Conservation (phyloP, 305 asterid species). For the Ilex paraguariensis region DNA sequence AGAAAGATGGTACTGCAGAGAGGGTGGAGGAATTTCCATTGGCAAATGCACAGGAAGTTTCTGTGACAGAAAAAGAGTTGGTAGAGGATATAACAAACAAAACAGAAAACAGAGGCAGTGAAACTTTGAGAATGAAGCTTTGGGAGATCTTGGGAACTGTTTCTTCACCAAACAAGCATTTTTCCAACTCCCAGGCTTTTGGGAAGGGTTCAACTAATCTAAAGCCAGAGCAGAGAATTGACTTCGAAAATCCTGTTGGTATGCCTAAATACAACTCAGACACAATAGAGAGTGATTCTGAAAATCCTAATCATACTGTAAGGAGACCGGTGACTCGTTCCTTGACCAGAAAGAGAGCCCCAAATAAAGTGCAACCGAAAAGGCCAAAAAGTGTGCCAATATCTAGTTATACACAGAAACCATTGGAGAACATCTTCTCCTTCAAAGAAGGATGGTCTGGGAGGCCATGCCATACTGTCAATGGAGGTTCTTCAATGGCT, state of each 20-base stretch:
- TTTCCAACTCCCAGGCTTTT: conserved; percentile 25
- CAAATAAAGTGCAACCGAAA: conserved; percentile 24
- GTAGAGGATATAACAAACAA: conserved; percentile 33
- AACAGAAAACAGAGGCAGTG: conserved; percentile 49
- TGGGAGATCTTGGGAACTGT: conserved; percentile 76
- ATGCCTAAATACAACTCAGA: conserved; percentile 57
- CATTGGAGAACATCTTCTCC: conserved; percentile 30
- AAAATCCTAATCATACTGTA: conserved; percentile 26
- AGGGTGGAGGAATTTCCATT: conserved; percentile 28
- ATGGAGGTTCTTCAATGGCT: conserved; percentile 36
- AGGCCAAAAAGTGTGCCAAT: conserved; percentile 7
- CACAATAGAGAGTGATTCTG: conserved; percentile 81
- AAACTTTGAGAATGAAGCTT: conserved; percentile 66
- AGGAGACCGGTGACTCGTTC: conserved; percentile 53
- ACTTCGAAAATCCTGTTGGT: conserved; percentile 22
- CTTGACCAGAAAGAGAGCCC: conserved; percentile 41
- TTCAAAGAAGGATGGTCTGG: conserved; percentile 37
- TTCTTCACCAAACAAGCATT: conserved; percentile 51
- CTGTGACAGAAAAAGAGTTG: conserved; percentile 29
- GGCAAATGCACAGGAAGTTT: conserved; percentile 33
- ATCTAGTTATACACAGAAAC: conserved; percentile 28
- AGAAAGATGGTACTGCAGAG: conserved; percentile 29
- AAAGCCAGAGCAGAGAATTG: conserved; percentile 30
- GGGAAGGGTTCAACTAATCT: conserved; percentile 16
- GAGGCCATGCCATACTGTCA: conserved; percentile 29